Evolutionary conservation across 805 yeast genomes (phyloP).

Genomic region (Danielia reshetovae): DNA sequence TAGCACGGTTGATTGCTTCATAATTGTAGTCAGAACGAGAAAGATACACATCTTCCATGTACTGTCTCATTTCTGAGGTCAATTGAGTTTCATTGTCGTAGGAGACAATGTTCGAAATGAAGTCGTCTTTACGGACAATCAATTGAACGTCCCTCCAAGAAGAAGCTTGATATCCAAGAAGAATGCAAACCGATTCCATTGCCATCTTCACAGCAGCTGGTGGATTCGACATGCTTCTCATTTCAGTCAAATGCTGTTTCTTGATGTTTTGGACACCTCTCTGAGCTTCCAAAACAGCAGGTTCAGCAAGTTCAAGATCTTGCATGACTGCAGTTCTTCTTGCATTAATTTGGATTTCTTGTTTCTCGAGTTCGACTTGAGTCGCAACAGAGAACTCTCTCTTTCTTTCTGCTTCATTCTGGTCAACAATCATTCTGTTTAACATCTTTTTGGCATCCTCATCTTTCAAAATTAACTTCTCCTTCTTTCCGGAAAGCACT

Average conservation of each 20-base stretch:
- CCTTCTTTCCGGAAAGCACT: conserved; percentile 51
- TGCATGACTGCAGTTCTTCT: conserved; percentile 52
- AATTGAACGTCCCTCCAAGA: conserved; percentile 82
- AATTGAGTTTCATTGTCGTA: conserved; percentile 64
- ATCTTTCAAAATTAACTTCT: conserved; percentile 51
- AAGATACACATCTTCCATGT: conserved; percentile 59
- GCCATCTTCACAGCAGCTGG: conserved; percentile 84
- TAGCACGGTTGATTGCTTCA: conserved; percentile 79
- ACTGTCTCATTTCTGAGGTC: conserved; percentile 45
- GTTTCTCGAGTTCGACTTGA: conserved; percentile 62
- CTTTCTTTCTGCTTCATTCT: conserved; percentile 88
- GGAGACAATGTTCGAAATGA: conserved; percentile 74
- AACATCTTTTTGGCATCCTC: conserved; percentile 67
- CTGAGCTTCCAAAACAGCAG: conserved; percentile 80
- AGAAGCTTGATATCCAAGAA: conserved; percentile 66
- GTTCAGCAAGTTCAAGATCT: conserved; percentile 76
- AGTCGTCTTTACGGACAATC: conserved; percentile 81
- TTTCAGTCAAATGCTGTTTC: conserved; percentile 86
- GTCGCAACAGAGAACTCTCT: conserved; percentile 81
- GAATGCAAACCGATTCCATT: conserved; percentile 79
- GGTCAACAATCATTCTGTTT: conserved; percentile 73
- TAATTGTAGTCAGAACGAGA: conserved; percentile 61
- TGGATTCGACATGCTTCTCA: conserved; percentile 85
- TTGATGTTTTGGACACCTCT: conserved; percentile 88
- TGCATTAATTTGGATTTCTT: conserved; percentile 55